Evolutionary conservation across 1,284 basidiomycete genomes (phyloP).

Genomic region (Naganishia liquefaciens): DNA sequence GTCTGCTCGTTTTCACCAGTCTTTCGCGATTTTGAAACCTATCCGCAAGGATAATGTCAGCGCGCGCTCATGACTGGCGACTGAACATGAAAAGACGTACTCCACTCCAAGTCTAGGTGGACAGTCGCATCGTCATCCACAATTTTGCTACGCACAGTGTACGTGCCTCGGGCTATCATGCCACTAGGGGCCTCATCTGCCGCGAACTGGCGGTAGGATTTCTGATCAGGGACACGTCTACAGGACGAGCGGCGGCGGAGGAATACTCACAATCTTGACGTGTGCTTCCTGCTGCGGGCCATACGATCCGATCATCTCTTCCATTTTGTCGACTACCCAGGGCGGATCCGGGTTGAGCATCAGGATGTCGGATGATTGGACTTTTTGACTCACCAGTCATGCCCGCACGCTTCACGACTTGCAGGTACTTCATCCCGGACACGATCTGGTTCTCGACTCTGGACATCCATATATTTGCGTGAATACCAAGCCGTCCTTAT

Average conservation of each 20-base stretch:
- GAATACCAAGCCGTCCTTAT: not conserved
- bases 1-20: constrained; percentile 18
- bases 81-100: constrained; percentile 11
- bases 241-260: not conserved
- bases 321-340: constrained; percentile 53
- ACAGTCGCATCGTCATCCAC: constrained; percentile 58
- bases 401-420: constrained; percentile 57
- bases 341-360: not conserved
- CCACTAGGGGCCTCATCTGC: constrained; percentile 57
- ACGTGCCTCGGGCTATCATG: constrained; percentile 60
- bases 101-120: constrained; percentile 55
- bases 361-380: not conserved
- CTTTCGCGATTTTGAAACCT: constrained; percentile 32
- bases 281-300: constrained; percentile 54
- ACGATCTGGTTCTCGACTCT: constrained; percentile 57
- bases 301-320: constrained; percentile 59
- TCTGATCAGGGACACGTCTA: not conserved
- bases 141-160: constrained; percentile 57
- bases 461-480: constrained; percentile 30
- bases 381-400: constrained; percentile 45
- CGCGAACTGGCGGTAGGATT: constrained; percentile 45
- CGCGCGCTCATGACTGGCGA: not conserved
- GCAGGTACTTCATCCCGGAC: constrained; percentile 59
- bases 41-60: not conserved
- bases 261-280: constrained; percentile 52